phyloP scores from a whole-genome alignment of 202 grass and related monocot genomes.

The Schoenoplectus tabernaemontani region DNA sequence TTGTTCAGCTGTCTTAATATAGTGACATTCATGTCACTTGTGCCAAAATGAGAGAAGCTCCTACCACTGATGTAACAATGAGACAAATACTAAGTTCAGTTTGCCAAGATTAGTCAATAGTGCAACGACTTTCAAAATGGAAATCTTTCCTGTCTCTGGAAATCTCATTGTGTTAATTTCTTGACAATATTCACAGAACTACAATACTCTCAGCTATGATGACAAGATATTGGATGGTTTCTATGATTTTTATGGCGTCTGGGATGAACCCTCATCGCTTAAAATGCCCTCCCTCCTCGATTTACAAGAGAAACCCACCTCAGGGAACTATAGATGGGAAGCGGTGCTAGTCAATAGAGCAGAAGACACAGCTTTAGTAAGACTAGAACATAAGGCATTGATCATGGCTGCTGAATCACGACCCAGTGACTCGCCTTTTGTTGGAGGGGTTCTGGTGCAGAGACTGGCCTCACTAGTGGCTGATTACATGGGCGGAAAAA shows the following conservation, averaged over 20 bases:
- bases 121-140: background rate
- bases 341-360: conserved; percentile 75
- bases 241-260: conserved; percentile 76
- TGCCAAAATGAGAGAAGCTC: background rate
- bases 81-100: background rate
- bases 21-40: background rate
- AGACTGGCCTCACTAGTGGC: conserved; percentile 66
- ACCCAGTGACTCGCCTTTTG: conserved; percentile 43
- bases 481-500: conserved; percentile 77
- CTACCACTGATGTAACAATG: background rate
- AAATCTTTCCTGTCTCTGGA: conserved; percentile 12
- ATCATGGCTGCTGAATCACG: conserved; percentile 37
- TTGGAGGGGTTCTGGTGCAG: conserved; percentile 62
- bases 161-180: conserved; percentile 23
- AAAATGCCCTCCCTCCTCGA: conserved; percentile 74
- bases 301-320: conserved; percentile 43
- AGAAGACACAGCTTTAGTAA: conserved; percentile 76
- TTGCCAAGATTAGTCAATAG: background rate
- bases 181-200: conserved; percentile 64
- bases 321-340: conserved; percentile 67
- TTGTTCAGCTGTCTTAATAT: conserved; percentile 1
- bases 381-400: conserved; percentile 58
- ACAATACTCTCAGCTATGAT: conserved; percentile 80
- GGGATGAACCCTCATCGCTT: conserved; percentile 31
- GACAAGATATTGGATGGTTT: conserved; percentile 92